These are phyloP conservation scores for Backusella tarrabulga DNA, from an alignment of 192 early-diverging fungal genomes.

Conservation along the genomic window DNA sequence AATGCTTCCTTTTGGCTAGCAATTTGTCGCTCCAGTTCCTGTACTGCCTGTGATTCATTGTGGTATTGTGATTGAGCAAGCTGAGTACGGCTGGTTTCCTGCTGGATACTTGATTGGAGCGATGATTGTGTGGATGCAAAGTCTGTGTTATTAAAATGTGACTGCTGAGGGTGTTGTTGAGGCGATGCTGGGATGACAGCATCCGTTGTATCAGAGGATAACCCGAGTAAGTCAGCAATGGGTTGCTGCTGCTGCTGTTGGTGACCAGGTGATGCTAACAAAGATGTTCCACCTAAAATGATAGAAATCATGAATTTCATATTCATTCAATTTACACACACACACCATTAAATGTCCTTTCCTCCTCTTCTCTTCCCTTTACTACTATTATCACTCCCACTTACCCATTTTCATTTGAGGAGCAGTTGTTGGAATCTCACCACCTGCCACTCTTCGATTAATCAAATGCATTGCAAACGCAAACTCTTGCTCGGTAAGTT, in stretches of 20 bases:
- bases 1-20: conserved; percentile 40
- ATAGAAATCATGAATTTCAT: background rate
- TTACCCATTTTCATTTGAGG: conserved; percentile 8
- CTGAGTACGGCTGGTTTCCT: conserved; percentile 53
- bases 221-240: conserved; percentile 1
- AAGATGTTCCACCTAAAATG: background rate
- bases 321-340: background rate
- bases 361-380: background rate
- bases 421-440: conserved; percentile 51
- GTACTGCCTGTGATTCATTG: conserved; percentile 50
- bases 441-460: conserved; percentile 53
- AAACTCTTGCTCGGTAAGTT: conserved; percentile 68
- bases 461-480: conserved; percentile 79
- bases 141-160: background rate
- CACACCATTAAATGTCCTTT: background rate
- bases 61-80: conserved; percentile 58
- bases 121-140: background rate
- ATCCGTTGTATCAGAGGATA: background rate
- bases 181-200: background rate
- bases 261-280: background rate
- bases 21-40: conserved; percentile 51
- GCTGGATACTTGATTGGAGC: conserved; percentile 41
- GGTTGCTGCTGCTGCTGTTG: background rate
- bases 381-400: background rate
- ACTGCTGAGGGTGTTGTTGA: background rate